phyloP scores from a whole-genome alignment of 345 rosid species.

The Corymbia maculata region DNA sequence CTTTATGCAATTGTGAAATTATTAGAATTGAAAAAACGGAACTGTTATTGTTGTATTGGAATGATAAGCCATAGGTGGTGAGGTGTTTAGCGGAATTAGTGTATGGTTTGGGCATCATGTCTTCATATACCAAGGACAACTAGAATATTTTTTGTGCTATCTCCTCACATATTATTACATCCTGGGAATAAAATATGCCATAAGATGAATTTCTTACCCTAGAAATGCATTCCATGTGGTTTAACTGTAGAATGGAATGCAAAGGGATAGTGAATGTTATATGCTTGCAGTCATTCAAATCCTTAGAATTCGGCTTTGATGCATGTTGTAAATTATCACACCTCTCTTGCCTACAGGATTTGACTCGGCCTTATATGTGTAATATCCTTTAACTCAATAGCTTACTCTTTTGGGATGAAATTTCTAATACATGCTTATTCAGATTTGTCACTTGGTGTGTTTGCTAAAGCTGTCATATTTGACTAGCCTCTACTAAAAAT shows the following conservation, averaged over 20 bases:
- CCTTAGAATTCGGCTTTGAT: neutral
- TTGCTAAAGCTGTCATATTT: neutral
- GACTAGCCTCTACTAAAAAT: neutral
- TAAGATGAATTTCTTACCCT: neutral
- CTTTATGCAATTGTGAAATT: conserved; percentile 2
- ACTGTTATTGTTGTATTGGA: neutral
- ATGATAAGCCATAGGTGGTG: neutral
- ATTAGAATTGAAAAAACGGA: neutral
- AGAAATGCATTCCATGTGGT: neutral
- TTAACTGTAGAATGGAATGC: neutral
- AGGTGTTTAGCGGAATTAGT: neutral
- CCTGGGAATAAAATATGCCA: neutral
- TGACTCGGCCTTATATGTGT: neutral
- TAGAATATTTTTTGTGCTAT: neutral
- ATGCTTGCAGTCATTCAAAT: neutral
- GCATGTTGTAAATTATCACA: neutral
- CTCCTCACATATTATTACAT: neutral
- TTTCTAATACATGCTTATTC: neutral
- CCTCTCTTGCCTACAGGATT: neutral
- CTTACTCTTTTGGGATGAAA: neutral
- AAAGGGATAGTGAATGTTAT: neutral
- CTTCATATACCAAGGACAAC: neutral
- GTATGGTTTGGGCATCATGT: neutral
- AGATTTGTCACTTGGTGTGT: neutral
- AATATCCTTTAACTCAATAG: neutral